Evolutionary conservation across 192 early-diverging fungal genomes (phyloP).

Genomic region (Obelidium mucronatum): DNA sequence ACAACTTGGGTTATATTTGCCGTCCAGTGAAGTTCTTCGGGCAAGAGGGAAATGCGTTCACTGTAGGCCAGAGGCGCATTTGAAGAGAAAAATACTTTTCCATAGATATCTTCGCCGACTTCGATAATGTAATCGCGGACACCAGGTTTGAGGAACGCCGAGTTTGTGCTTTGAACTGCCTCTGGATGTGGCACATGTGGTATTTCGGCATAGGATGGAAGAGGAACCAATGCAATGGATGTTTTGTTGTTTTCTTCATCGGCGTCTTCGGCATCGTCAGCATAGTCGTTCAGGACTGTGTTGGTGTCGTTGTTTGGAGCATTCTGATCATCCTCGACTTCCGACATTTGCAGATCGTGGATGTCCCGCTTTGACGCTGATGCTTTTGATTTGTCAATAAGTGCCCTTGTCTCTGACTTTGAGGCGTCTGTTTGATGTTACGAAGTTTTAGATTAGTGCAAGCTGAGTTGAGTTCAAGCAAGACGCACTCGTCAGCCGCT

Average conservation of each 20-base stretch:
- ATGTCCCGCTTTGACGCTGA: conserved; percentile 3
- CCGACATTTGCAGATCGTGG: background rate
- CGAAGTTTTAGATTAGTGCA: too few relatives aligned
- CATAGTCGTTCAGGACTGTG: background rate
- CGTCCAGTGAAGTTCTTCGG: conserved; percentile 33
- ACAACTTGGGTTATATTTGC: background rate
- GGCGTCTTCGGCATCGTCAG: background rate
- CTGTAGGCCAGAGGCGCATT: background rate
- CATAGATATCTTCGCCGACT: conserved; percentile 26
- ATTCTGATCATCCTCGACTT: background rate
- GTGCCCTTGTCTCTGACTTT: background rate
- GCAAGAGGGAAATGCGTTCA: conserved; percentile 13
- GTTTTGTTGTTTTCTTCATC: background rate
- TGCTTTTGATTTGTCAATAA: background rate
- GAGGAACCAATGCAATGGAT: conserved; percentile 30
- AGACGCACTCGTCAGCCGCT: conserved; percentile 15
- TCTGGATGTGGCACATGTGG: conserved; percentile 20
- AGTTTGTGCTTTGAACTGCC: conserved; percentile 7
- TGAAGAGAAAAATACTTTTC: conserved; percentile 15
- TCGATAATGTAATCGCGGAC: conserved; percentile 25
- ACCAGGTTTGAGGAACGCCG: conserved; percentile 4
- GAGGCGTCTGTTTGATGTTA: background rate
- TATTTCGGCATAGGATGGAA: conserved; percentile 24
- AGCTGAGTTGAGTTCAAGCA: too few relatives aligned
- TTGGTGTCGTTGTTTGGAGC: background rate